Percentiles rank a stretch among this genome's conserved stretches.
Evolutionary conservation across 345 rosid species (phyloP).

Genomic region (Lepidium africanum): DNA sequence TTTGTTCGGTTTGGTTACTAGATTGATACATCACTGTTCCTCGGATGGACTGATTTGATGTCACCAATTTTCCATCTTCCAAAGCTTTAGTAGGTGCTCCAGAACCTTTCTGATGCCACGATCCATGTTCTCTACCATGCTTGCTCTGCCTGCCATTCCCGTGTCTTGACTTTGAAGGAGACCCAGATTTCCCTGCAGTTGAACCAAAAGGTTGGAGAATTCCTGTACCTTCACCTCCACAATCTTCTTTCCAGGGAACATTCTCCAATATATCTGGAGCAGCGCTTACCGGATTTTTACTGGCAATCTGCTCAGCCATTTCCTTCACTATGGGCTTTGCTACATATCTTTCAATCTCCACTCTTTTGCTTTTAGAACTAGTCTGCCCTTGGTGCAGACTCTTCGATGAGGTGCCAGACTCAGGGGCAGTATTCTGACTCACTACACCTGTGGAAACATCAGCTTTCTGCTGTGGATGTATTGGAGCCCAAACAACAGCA

Average conservation of each 20-base stretch:
- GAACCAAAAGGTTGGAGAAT: slow-evolving; percentile 30
- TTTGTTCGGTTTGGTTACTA: slow-evolving; percentile 27
- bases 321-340: slow-evolving; percentile 90
- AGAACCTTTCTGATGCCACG: slow-evolving; percentile 64
- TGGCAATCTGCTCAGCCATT: slow-evolving; percentile 59
- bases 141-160: slow-evolving; percentile 53
- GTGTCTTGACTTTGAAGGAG: slow-evolving; percentile 35
- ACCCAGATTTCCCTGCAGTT: slow-evolving; percentile 33
- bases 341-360: slow-evolving; percentile 83
- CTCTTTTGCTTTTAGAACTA: slow-evolving; percentile 66
- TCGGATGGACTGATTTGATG: slow-evolving; percentile 30
- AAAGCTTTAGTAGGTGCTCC: slow-evolving; percentile 35
- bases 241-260: slow-evolving; percentile 12
- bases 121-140: slow-evolving; percentile 53
- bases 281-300: slow-evolving; percentile 31
- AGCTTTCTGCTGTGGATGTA: slow-evolving; percentile 50
- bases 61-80: slow-evolving; percentile 31
- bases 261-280: slow-evolving; percentile 20
- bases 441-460: slow-evolving; percentile 44
- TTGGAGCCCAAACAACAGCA: slow-evolving; percentile 87
- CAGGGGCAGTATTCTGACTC: slow-evolving; percentile 35
- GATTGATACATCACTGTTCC: slow-evolving; percentile 40
- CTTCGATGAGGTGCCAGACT: slow-evolving; percentile 34
- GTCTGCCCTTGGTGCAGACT: slow-evolving; percentile 48
- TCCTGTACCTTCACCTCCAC: slow-evolving; percentile 33